Conservation (phyloP, 371 early-diverging fungal genomes). For the Rhizopus arrhizus region DNA sequence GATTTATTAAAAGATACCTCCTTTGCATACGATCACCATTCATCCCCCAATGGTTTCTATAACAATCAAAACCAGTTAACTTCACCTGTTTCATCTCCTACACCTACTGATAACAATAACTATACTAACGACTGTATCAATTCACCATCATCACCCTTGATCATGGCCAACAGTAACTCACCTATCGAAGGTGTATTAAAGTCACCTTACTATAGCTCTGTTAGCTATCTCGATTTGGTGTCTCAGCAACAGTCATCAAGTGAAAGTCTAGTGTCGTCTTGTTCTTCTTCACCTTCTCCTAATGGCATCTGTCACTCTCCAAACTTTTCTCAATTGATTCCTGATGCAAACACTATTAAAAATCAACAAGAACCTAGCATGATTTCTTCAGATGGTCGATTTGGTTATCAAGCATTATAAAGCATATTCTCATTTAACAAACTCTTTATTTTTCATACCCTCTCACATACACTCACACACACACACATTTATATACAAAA, state of each 20-base stretch:
- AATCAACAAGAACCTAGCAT: neutral
- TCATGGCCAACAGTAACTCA: neutral
- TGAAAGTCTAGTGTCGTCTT: neutral
- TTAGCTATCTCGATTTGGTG: neutral
- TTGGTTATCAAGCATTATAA: constrained; percentile 1
- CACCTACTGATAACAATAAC: neutral
- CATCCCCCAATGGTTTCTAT: neutral
- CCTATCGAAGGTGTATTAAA: neutral
- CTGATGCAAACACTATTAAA: neutral
- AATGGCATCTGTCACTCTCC: neutral
- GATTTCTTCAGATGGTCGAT: neutral
- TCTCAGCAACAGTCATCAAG: neutral
- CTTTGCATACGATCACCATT: neutral
- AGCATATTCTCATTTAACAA: neutral
- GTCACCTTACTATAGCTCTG: constrained; percentile 1
- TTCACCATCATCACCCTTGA: constrained; percentile 13
- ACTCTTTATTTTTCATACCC: neutral
- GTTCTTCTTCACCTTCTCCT: neutral
- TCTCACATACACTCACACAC: neutral
- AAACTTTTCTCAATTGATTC: neutral
- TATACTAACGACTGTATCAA: constrained; percentile 7
- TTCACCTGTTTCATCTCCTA: neutral
- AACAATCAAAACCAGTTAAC: neutral
- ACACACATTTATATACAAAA: constrained; percentile 5
- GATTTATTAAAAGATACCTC: constrained; percentile 1